These are phyloP conservation scores for Pseudocercospora fijiensis DNA, from an alignment of 2,329 filamentous ascomycete species.

Conservation along the genomic window DNA sequence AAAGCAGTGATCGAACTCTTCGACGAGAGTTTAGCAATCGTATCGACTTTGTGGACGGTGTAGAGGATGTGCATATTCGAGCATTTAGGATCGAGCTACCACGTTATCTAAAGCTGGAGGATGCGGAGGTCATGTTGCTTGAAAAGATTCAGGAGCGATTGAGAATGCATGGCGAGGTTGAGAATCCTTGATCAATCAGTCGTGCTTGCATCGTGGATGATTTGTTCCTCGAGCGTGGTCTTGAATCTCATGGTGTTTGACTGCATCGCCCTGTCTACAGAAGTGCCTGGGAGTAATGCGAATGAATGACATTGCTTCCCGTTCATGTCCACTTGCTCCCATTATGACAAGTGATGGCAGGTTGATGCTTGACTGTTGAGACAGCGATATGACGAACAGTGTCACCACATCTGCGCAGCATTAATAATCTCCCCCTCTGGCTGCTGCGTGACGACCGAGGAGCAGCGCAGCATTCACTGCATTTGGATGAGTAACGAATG, in stretches of 20 bases:
- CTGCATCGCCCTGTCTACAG: neutral
- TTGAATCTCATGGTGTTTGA: neutral
- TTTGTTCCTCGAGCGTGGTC: constrained; percentile 1
- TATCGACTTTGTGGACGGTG: constrained; percentile 21
- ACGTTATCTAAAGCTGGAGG: constrained; percentile 38
- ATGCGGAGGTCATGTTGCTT: constrained; percentile 40
- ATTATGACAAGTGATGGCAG: neutral
- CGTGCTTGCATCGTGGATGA: neutral
- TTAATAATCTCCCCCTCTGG: too few species aligned
- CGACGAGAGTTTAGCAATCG: constrained; percentile 23
- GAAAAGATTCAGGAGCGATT: constrained; percentile 40
- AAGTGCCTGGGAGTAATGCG: neutral
- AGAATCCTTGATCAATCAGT: constrained; percentile 5
- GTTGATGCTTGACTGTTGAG: neutral
- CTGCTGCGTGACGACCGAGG: too few species aligned
- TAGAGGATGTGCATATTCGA: constrained; percentile 36
- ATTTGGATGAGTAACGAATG: neutral
- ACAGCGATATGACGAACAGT: neutral
- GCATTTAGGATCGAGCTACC: constrained; percentile 39
- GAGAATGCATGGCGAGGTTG: constrained; percentile 19
- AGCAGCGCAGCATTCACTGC: constrained; percentile 4
- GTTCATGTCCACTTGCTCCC: neutral
- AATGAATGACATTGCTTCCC: neutral
- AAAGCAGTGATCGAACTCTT: constrained; percentile 22
- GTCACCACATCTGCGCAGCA: neutral